phyloP scores from a whole-genome alignment of 306 rosid species.

The Amphicarpaea edgeworthii region DNA sequence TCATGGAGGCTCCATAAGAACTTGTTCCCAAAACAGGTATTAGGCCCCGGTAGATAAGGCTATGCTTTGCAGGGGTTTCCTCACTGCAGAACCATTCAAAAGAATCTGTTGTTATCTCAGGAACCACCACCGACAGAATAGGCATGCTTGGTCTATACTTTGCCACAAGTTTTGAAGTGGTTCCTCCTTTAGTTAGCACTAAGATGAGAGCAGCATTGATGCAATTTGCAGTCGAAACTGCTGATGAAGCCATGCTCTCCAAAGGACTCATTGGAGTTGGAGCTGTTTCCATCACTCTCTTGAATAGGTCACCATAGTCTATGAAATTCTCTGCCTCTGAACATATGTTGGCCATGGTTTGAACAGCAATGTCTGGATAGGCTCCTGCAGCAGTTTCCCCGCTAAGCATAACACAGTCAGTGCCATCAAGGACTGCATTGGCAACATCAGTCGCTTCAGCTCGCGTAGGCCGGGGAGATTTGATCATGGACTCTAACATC shows the following conservation, averaged over 20 bases:
- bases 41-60: constrained; percentile 38
- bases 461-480: constrained; percentile 54
- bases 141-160: constrained; percentile 73
- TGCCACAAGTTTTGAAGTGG: constrained; percentile 59
- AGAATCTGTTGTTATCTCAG: constrained; percentile 56
- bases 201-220: constrained; percentile 48
- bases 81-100: constrained; percentile 55
- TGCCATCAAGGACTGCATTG: constrained; percentile 61
- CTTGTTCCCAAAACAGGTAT: constrained; percentile 30
- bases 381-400: constrained; percentile 57
- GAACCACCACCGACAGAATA: constrained; percentile 56
- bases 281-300: constrained; percentile 18
- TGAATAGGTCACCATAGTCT: constrained; percentile 40
- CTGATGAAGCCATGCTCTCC: constrained; percentile 54
- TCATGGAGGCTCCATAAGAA: constrained; percentile 17
- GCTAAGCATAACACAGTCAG: constrained; percentile 56
- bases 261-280: constrained; percentile 46
- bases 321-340: constrained; percentile 41
- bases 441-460: constrained; percentile 66
- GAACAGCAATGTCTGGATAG: constrained; percentile 51
- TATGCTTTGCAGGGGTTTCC: constrained; percentile 37
- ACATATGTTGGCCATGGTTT: constrained; percentile 56
- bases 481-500: constrained; percentile 61
- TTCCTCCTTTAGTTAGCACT: constrained; percentile 54
- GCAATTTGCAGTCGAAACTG: constrained; percentile 38